Percentiles rank a stretch among this genome's conserved stretches.
Conservation (phyloP, 2,329 filamentous ascomycete genomes). For the Huntiella omanensis region DNA sequence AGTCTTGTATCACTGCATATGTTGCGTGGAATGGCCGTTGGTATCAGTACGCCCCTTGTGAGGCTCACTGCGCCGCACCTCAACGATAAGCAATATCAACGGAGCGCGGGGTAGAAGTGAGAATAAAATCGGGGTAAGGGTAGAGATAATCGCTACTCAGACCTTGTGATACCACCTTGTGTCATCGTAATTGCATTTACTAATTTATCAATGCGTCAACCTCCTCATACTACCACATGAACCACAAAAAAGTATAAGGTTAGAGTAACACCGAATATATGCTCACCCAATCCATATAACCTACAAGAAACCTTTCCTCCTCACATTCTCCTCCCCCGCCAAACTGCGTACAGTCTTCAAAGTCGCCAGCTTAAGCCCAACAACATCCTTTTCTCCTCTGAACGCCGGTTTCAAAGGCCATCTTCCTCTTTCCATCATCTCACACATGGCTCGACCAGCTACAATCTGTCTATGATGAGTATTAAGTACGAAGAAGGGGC, state of each 20-base stretch:
- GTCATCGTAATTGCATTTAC: too few species aligned
- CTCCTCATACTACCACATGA: neutral
- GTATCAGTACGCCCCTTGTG: neutral
- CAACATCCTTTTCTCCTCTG: conserved; percentile 64
- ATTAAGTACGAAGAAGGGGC: conserved; percentile 88
- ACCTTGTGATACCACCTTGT: too few species aligned
- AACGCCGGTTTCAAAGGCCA: conserved; percentile 50
- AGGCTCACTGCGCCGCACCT: too few species aligned
- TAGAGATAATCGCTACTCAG: too few species aligned
- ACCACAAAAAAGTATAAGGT: neutral
- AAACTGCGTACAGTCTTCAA: conserved; percentile 60
- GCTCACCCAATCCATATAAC: conserved; percentile 28
- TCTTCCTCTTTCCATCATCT: conserved; percentile 65
- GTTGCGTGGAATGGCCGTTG: too few species aligned
- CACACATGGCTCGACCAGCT: conserved; percentile 63
- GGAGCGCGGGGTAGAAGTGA: too few species aligned
- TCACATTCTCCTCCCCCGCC: conserved; percentile 42
- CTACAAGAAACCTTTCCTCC: conserved; percentile 69
- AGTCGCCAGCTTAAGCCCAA: conserved; percentile 83
- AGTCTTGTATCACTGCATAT: too few species aligned
- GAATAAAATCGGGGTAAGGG: too few species aligned
- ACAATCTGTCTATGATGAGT: conserved; percentile 91
- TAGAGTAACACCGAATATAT: neutral
- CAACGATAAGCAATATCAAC: too few species aligned
- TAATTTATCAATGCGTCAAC: too few species aligned